Evolutionary conservation across 2,329 filamentous ascomycete genomes (phyloP).

Genomic region (Simplicillium aogashimaense): DNA sequence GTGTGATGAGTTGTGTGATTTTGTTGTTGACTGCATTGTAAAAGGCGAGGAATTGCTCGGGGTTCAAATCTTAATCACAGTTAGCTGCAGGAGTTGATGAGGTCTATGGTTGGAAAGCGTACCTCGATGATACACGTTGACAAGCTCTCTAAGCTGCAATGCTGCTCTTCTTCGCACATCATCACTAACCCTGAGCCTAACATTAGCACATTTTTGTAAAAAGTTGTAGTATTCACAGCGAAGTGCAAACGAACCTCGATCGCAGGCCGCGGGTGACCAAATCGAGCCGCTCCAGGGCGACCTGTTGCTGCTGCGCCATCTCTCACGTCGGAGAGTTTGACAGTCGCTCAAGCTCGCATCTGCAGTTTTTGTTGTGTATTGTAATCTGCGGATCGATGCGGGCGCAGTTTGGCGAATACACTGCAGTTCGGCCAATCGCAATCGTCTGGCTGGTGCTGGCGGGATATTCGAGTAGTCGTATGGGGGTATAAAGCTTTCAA

Average conservation of each 20-base stretch:
- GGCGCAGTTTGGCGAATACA: too few relatives aligned
- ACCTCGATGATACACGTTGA: slow-evolving; percentile 47
- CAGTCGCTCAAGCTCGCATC: too few relatives aligned
- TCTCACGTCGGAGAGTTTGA: slow-evolving; percentile 9
- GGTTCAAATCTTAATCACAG: slow-evolving; percentile 52
- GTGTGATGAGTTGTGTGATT: slow-evolving; percentile 61
- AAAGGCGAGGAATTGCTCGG: slow-evolving; percentile 62
- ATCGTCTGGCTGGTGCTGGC: too few relatives aligned
- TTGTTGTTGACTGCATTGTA: slow-evolving; percentile 47
- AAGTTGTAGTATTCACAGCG: neutral
- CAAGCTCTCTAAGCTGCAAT: slow-evolving; percentile 43
- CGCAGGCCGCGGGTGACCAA: slow-evolving; percentile 43
- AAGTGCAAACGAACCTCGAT: slow-evolving; percentile 34
- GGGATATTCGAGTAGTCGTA: too few relatives aligned
- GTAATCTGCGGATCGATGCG: too few relatives aligned
- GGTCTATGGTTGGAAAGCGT: slow-evolving; percentile 4
- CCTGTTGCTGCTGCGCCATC: slow-evolving; percentile 37
- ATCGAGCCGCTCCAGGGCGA: slow-evolving; percentile 46
- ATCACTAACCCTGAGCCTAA: slow-evolving; percentile 25
- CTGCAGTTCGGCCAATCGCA: too few relatives aligned
- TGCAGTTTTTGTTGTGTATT: too few relatives aligned
- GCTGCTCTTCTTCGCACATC: slow-evolving; percentile 43
- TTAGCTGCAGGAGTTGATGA: neutral
- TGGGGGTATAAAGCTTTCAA: too few relatives aligned
- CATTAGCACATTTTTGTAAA: neutral